Percentiles rank a stretch among this genome's conserved stretches.
phyloP scores from a whole-genome alignment of 1,284 basidiomycete species.

The Flammula alnicola region DNA sequence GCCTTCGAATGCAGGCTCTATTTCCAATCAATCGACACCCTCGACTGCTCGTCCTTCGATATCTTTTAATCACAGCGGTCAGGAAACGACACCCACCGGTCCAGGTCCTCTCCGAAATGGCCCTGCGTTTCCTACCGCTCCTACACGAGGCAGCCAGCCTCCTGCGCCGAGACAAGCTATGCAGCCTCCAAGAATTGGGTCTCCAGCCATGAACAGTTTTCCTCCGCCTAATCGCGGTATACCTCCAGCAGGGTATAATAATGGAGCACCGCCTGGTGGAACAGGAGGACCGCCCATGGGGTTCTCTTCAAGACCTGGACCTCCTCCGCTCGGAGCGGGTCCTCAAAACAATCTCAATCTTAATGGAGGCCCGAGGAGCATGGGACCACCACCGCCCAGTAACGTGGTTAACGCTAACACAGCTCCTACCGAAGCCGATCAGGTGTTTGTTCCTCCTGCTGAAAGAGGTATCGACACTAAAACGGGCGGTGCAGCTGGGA shows the following conservation, averaged over 20 bases:
- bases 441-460: slow-evolving; percentile 27
- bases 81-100: not conserved
- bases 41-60: slow-evolving; percentile 20
- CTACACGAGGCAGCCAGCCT: not conserved
- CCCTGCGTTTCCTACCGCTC: slow-evolving; percentile 7
- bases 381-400: slow-evolving; percentile 7
- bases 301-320: slow-evolving; percentile 15
- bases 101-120: slow-evolving; percentile 3
- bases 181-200: not conserved
- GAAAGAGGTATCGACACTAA: slow-evolving; percentile 65
- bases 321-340: slow-evolving; percentile 9
- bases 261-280: not conserved
- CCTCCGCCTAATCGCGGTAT: not conserved
- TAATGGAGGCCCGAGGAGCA: slow-evolving; percentile 9
- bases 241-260: not conserved
- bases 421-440: slow-evolving; percentile 8
- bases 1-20: slow-evolving; percentile 20
- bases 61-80: slow-evolving; percentile 14
- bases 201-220: slow-evolving; percentile 3
- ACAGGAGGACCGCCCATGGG: not conserved
- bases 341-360: not conserved
- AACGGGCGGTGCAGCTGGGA: slow-evolving; percentile 80
- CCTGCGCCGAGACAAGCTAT: not conserved
- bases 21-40: slow-evolving; percentile 16
- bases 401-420: not conserved